A percentile compares a stretch with the other conserved stretches of the same genome.
These are phyloP conservation scores for Coniochaeta prunicola DNA, from an alignment of 2,329 filamentous ascomycete genomes.

Conservation along the genomic window DNA sequence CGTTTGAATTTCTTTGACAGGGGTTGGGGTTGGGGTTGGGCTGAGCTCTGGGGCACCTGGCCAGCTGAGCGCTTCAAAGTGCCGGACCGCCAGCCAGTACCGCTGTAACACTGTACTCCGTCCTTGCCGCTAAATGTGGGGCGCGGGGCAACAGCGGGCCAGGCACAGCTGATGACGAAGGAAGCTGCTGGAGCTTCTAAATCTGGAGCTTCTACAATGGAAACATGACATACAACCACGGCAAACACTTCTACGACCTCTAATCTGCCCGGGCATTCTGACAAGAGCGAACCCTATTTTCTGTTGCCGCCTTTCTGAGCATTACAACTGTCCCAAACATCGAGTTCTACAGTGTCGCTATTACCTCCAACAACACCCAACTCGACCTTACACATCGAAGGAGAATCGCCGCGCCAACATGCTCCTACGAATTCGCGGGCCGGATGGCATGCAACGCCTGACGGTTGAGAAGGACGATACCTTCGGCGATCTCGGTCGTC, in stretches of 20 bases:
- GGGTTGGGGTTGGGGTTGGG: not conserved
- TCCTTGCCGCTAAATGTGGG: not conserved
- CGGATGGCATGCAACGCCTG: constrained; percentile 87
- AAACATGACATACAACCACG: not conserved
- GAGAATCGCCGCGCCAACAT: constrained; percentile 39
- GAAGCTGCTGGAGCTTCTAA: not conserved
- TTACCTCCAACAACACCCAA: not conserved
- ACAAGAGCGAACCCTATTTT: not conserved
- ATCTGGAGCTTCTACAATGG: not conserved
- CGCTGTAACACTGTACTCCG: not conserved
- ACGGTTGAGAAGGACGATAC: constrained; percentile 66
- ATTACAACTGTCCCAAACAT: not conserved
- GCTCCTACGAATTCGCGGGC: constrained; percentile 81
- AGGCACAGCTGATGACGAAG: constrained; percentile 4
- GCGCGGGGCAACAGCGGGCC: constrained; percentile 1
- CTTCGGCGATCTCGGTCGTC: constrained; percentile 55
- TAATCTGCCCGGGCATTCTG: not conserved
- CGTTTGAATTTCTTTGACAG: not conserved
- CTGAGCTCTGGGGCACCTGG: not conserved
- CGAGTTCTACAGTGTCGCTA: not conserved
- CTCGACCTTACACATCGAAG: not conserved
- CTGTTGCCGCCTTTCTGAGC: not conserved
- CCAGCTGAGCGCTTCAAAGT: not conserved
- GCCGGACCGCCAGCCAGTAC: not conserved
- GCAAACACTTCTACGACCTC: not conserved